Evolutionary conservation across 768 basidiomycete species (phyloP).

Genomic region (Lentinula detonsa): DNA sequence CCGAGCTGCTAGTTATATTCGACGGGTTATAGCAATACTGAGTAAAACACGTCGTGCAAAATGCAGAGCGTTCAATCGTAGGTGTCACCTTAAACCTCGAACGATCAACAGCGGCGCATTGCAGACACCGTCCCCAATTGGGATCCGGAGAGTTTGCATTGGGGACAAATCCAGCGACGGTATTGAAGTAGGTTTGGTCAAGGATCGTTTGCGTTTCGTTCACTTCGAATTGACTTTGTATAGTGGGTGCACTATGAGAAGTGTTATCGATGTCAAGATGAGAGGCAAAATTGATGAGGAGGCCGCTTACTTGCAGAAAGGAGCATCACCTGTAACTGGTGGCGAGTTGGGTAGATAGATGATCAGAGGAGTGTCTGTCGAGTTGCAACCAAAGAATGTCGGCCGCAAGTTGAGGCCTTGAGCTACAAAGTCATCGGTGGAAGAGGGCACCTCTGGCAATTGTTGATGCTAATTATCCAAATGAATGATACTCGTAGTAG

Average conservation of each 20-base stretch:
- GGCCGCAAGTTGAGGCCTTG: slow-evolving; percentile 62
- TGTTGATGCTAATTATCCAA: slow-evolving; percentile 41
- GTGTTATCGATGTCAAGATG: slow-evolving; percentile 4
- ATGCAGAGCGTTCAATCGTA: slow-evolving; percentile 28
- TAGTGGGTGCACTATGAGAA: slow-evolving; percentile 41
- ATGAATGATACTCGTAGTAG: slow-evolving; percentile 10
- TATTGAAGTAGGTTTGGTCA: slow-evolving; percentile 50
- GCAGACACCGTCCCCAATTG: slow-evolving; percentile 60
- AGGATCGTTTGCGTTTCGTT: slow-evolving; percentile 52
- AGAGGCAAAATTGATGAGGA: background rate
- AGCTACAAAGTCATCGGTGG: slow-evolving; percentile 42
- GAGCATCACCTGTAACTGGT: slow-evolving; percentile 53
- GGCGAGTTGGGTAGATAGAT: slow-evolving; percentile 77
- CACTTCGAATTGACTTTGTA: slow-evolving; percentile 53
- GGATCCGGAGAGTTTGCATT: slow-evolving; percentile 55
- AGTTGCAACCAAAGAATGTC: slow-evolving; percentile 78
- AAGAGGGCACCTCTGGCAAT: slow-evolving; percentile 60
- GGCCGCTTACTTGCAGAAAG: slow-evolving; percentile 54
- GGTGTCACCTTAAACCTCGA: slow-evolving; percentile 31
- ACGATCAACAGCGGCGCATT: slow-evolving; percentile 56
- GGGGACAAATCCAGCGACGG: slow-evolving; percentile 53
- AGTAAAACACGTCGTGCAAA: slow-evolving; percentile 40
- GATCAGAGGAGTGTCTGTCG: slow-evolving; percentile 42
- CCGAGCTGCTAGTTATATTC: slow-evolving; percentile 33
- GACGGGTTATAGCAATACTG: slow-evolving; percentile 51